Evolutionary conservation across 805 yeast genomes (phyloP).

Genomic region (Candida tibetensis): DNA sequence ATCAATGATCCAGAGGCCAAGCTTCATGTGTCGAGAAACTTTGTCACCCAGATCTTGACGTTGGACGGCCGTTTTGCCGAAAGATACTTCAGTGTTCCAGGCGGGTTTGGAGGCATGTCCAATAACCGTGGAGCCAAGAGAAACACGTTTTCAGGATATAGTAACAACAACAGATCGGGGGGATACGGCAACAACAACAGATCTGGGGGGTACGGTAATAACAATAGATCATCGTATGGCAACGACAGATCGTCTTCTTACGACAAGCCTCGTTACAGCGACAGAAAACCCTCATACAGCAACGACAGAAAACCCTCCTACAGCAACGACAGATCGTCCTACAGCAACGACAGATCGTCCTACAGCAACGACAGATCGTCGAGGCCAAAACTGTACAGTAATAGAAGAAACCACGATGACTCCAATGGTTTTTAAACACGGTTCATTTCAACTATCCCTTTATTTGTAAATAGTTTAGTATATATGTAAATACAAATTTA

Average conservation of each 20-base stretch:
- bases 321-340: background rate
- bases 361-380: background rate
- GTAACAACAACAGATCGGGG: constrained; percentile 1
- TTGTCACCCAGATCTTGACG: constrained; percentile 7
- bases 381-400: background rate
- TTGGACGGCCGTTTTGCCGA: constrained; percentile 7
- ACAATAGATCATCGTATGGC: background rate
- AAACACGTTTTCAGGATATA: constrained; percentile 3
- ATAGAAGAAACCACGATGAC: background rate
- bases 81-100: constrained; percentile 26
- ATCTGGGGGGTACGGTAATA: constrained; percentile 1
- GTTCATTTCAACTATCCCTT: background rate
- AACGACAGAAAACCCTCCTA: background rate
- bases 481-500: background rate
- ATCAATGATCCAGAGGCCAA: constrained; percentile 18
- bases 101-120: constrained; percentile 18
- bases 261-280: background rate
- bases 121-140: constrained; percentile 10
- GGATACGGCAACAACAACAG: constrained; percentile 12
- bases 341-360: background rate
- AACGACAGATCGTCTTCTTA: background rate
- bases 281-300: background rate
- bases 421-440: background rate
- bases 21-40: constrained; percentile 9
- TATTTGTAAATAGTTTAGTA: background rate